A percentile compares a stretch with the other conserved stretches of the same genome.
These are phyloP conservation scores for Polyporus tsugae DNA, from an alignment of 1,284 basidiomycete species.

Conservation along the genomic window DNA sequence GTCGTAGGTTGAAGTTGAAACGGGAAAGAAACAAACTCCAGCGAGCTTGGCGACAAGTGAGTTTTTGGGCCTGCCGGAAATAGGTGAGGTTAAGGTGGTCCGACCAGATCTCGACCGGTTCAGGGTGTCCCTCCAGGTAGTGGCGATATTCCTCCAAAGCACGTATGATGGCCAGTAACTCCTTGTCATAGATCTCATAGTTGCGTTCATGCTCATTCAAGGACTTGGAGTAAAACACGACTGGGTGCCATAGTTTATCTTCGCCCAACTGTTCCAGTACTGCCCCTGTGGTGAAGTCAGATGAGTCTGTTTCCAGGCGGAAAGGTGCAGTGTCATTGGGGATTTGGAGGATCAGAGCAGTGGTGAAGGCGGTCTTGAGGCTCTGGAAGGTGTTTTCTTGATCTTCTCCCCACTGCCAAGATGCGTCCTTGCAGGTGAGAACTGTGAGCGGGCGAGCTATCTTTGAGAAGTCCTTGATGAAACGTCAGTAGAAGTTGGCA, in stretches of 20 bases:
- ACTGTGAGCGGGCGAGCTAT: constrained; percentile 38
- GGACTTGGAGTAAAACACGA: constrained; percentile 20
- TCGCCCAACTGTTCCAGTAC: constrained; percentile 18
- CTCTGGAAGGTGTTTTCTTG: constrained; percentile 39
- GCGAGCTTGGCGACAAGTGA: constrained; percentile 49
- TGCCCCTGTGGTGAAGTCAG: constrained; percentile 19
- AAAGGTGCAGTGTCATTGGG: not conserved
- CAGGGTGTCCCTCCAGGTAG: constrained; percentile 37
- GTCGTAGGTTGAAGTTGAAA: constrained; percentile 48
- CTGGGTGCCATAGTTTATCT: constrained; percentile 21
- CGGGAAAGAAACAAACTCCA: constrained; percentile 48
- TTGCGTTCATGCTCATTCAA: constrained; percentile 35
- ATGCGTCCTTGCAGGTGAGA: constrained; percentile 23
- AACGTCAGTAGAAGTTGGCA: constrained; percentile 35
- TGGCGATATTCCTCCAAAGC: constrained; percentile 44
- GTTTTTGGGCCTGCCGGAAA: constrained; percentile 45
- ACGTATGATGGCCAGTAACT: constrained; percentile 46
- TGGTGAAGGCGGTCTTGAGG: constrained; percentile 31
- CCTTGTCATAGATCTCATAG: constrained; percentile 49
- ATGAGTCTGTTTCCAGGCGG: constrained; percentile 8
- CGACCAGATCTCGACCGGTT: constrained; percentile 35
- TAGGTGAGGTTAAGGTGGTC: constrained; percentile 56
- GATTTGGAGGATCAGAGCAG: not conserved
- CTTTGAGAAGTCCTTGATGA: constrained; percentile 43
- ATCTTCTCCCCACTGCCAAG: constrained; percentile 31